These are phyloP conservation scores for Sanghuangporus baumii DNA, from an alignment of 1,284 basidiomycete genomes.

Conservation along the genomic window DNA sequence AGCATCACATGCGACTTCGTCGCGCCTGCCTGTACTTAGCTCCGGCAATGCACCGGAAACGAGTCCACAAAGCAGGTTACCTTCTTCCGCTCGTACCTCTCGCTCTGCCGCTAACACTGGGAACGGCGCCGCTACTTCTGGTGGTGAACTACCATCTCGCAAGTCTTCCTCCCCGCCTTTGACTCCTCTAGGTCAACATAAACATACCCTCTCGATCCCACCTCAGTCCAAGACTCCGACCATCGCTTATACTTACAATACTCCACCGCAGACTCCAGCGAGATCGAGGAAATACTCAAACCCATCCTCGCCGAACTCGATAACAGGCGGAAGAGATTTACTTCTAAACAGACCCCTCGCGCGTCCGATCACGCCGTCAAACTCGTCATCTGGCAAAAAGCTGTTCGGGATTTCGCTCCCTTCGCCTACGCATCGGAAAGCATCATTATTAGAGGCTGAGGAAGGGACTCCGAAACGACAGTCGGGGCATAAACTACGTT, in stretches of 20 bases:
- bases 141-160: background rate
- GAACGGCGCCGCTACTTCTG: background rate
- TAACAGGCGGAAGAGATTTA: slow-evolving; percentile 27
- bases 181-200: background rate
- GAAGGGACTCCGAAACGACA: background rate
- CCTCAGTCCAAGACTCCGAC: background rate
- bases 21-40: background rate
- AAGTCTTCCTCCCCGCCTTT: slow-evolving; percentile 6
- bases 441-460: background rate
- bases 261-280: slow-evolving; percentile 13
- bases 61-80: background rate
- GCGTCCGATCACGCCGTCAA: slow-evolving; percentile 30
- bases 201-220: background rate
- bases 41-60: background rate
- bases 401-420: slow-evolving; percentile 11
- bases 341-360: slow-evolving; percentile 26
- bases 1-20: slow-evolving; percentile 9
- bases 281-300: slow-evolving; percentile 30
- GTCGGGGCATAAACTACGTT: slow-evolving; percentile 5
- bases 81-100: background rate
- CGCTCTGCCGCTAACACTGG: background rate
- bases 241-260: slow-evolving; percentile 10
- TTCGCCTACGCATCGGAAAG: slow-evolving; percentile 5
- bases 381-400: slow-evolving; percentile 13
- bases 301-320: slow-evolving; percentile 26